Evolutionary conservation across 371 early-diverging fungal genomes (phyloP), one percentile per base, ranked within the genome.

Genomic region (Zychaea mexicana): DNA sequence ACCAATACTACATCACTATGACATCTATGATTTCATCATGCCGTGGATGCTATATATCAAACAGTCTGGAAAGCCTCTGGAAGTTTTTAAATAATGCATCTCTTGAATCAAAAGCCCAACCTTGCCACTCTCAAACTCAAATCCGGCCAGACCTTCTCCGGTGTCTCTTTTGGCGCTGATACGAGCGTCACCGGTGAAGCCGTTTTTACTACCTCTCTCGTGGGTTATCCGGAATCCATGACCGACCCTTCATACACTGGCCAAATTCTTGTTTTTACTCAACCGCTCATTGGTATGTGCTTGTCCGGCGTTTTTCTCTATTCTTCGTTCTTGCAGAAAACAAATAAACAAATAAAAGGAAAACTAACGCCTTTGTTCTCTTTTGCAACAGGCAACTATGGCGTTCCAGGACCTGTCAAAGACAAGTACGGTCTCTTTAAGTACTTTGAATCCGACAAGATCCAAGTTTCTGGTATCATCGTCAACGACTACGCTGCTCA

Each of bases 161-260:
- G 94, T 61, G 81, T 82, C 7, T 92, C 92, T 9, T 94, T 92
- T 65, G 94, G 94, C 52, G 93, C 93, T 0, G 64, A 78, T 5
- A 62, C 67, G 5, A 71, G 82, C 10, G 54, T 75, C 2, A 81
- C 83, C 61, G 93, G 93, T 69, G 93, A 93, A 73, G 88, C 90
- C 3, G 93, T 93, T 7, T 97, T 97, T 68, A 95, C 95, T 49
- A 96, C 97, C 3, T 92, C 94, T 10, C 76, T 96, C 47, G 97
- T 96, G 12, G 97, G 97, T 39, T 98, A 97, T 74, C 94, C 96
- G 17, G 97, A 98, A 79, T 94, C 96, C 32, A 85, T 97, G 81
- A 97, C 97, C 4, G 97, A 98, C 79, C 97, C 97, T 26, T 94
- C 95, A 22, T 96, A 96, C 78, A 85, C 90, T 54, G 97, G 96